Base-by-base conservation (phyloP, 2,329 filamentous ascomycete genomes). In the Pseudovirgaria hyperparasitica region DNA sequence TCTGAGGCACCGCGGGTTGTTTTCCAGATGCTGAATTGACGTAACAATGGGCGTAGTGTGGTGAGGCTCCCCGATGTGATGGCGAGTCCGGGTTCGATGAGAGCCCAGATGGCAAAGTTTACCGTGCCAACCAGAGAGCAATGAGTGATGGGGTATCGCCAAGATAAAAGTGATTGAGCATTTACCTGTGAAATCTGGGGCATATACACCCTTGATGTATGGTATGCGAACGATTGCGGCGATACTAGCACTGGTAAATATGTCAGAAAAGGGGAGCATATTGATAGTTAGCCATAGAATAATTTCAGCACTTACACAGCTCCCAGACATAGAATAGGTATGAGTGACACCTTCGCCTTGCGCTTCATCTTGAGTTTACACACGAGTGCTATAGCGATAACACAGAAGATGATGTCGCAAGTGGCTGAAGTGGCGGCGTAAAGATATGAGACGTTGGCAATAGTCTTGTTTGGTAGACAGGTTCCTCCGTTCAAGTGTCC, bases 361-460 rank as follows among this genome's bases (percentile, higher is more conserved):
- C 42, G 43, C 22, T 58, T 60, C 47, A 70, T 63, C 31, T 62
- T 57, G 19, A 69, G 50, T 11, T 58, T 47, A 60, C 63, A 67
- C 0, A 71, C 48, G 19, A 71, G 56, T 8, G 57, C 55, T 5
- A 67, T 52, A 1, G 67, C 67, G 4, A 71, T 40, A 3, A 65
- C 39, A 2, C 60, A 64, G 9, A 69, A 52, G 2, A 55, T 54
- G 46, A 63, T 61, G 34, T 72, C 65, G 22, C 52, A 57, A 5
- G 59, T 31, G 5, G 58, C 60, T 15, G 52, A 57, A 16, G 67
- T 41, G 12, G 52, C 54, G 22, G 60, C 62, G 43, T 68, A 63
- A 0, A 59, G 45, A 17, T 63, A 58, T 1, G 60, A 62, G 2
- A 60, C 41, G 20, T 43, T 43, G 12, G 57, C 56, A 11, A 65